These are phyloP conservation scores for Eimeria maxima DNA, from an alignment of 169 alveolate species.

Conservation along the genomic window DNA sequence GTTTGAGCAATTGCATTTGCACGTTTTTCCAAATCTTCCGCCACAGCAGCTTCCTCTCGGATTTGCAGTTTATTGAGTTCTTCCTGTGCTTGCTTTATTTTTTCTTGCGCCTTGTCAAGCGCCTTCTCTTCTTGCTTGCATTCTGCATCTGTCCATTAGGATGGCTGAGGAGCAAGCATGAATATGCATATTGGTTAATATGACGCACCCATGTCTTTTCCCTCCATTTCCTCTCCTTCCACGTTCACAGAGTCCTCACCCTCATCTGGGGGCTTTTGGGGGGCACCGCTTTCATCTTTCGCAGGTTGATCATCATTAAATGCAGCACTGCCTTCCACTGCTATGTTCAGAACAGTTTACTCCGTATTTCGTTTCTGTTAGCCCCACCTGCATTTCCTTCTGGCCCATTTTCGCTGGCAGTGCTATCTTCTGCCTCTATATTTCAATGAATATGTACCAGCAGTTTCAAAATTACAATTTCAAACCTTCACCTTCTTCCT, in stretches of 20 bases:
- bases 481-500: constrained; percentile 53
- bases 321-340: background rate
- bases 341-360: background rate
- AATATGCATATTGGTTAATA: background rate
- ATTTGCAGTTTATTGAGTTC: constrained; percentile 37
- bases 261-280: background rate
- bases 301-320: background rate
- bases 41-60: background rate
- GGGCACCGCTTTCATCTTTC: background rate
- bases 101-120: constrained; percentile 61
- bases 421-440: background rate
- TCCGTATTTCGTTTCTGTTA: background rate
- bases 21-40: background rate
- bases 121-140: constrained; percentile 49
- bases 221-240: constrained; percentile 6
- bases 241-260: background rate
- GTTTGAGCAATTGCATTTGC: constrained; percentile 30
- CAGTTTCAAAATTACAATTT: background rate
- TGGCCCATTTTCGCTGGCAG: constrained; percentile 4
- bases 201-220: background rate
- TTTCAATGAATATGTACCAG: background rate
- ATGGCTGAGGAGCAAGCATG: background rate
- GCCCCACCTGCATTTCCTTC: constrained; percentile 1
- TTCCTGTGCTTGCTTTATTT: constrained; percentile 41
- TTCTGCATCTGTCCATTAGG: background rate